A percentile compares a stretch with the other conserved stretches of the same genome.
Conservation (phyloP, 2,329 filamentous ascomycete genomes). For the Colletotrichum sp. region DNA sequence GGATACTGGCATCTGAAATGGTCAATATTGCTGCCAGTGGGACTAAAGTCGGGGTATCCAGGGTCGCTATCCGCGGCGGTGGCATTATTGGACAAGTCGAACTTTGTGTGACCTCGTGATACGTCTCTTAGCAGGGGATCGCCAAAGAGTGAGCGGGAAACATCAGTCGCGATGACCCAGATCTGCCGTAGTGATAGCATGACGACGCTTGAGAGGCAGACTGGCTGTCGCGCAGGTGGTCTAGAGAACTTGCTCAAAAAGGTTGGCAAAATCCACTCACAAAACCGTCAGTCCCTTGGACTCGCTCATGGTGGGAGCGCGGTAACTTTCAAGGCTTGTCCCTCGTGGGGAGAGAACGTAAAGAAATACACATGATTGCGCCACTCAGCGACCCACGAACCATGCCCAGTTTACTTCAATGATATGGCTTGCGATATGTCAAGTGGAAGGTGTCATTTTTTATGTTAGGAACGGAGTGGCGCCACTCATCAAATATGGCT, state of each 20-base stretch:
- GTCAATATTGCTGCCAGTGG: neutral
- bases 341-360: neutral
- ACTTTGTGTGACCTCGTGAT: neutral
- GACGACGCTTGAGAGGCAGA: neutral
- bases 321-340: neutral
- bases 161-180: neutral
- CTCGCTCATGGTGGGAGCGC: neutral
- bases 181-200: neutral
- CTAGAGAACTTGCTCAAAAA: neutral
- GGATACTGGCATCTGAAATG: slow-evolving; percentile 30
- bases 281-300: neutral
- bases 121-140: neutral
- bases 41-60: neutral
- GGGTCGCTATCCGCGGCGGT: neutral
- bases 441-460: neutral
- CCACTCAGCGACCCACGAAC: neutral
- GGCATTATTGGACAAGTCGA: neutral
- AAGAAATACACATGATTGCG: neutral
- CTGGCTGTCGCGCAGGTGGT: neutral
- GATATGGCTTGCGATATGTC: neutral
- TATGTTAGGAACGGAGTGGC: neutral
- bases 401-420: neutral
- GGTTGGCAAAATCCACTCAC: neutral
- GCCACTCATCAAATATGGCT: neutral
- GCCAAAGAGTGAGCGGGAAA: neutral